Evolutionary conservation across 1,284 basidiomycete genomes (phyloP).

Genomic region (Coniferiporia weirii): DNA sequence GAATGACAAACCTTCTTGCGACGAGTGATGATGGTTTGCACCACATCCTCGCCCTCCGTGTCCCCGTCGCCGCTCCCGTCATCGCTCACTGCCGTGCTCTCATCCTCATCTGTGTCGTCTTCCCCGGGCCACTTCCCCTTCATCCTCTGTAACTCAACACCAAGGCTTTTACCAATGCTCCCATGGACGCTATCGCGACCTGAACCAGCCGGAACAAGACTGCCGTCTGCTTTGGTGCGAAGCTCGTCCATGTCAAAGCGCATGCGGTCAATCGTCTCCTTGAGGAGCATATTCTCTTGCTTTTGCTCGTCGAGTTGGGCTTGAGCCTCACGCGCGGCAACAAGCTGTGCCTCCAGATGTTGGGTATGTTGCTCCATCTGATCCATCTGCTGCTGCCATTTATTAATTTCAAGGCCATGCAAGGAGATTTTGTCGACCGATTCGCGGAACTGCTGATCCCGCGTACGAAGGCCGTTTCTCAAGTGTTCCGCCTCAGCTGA

Average conservation of each 20-base stretch:
- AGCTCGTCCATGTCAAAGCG: constrained; percentile 88
- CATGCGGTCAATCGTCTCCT: constrained; percentile 91
- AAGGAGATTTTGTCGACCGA: constrained; percentile 52
- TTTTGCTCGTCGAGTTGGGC: constrained; percentile 80
- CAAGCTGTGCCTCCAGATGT: constrained; percentile 63
- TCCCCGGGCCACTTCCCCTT: constrained; percentile 37
- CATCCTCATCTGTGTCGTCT: constrained; percentile 30
- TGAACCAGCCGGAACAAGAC: constrained; percentile 31
- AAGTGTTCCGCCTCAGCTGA: constrained; percentile 73
- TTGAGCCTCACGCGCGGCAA: constrained; percentile 62
- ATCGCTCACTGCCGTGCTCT: constrained; percentile 38
- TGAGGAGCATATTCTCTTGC: constrained; percentile 83
- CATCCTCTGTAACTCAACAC: constrained; percentile 70
- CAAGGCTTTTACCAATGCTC: constrained; percentile 75
- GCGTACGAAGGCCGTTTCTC: constrained; percentile 63
- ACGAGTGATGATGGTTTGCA: constrained; percentile 78
- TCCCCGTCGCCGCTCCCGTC: constrained; percentile 41
- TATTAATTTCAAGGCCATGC: constrained; percentile 57
- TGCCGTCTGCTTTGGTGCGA: constrained; percentile 44
- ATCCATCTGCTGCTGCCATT: constrained; percentile 59
- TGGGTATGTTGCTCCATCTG: constrained; percentile 63
- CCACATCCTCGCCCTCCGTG: constrained; percentile 67
- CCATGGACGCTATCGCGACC: constrained; percentile 38
- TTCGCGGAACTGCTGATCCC: constrained; percentile 67
- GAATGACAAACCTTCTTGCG: constrained; percentile 55